phyloP scores from a whole-genome alignment of 768 basidiomycete species.

The Baorangia bicolor region DNA sequence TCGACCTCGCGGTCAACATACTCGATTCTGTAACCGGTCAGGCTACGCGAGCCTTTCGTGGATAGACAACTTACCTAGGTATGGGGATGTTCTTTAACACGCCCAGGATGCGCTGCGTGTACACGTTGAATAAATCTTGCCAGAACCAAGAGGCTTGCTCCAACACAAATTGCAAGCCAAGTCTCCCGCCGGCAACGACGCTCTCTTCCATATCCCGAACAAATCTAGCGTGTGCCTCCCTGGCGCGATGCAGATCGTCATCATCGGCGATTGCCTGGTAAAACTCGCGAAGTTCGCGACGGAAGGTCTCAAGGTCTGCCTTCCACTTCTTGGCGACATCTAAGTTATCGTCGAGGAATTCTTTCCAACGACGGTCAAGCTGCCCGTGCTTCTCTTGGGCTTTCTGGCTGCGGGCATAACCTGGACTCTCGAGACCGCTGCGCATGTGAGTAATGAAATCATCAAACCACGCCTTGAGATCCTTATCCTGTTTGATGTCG shows the following conservation, averaged over 20 bases:
- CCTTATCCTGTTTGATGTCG: slow-evolving; percentile 52
- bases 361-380: slow-evolving; percentile 51
- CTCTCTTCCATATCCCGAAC: slow-evolving; percentile 48
- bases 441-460: slow-evolving; percentile 49
- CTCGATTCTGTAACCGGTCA: slow-evolving; percentile 50
- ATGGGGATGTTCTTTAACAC: slow-evolving; percentile 65
- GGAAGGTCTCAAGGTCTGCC: slow-evolving; percentile 44
- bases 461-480: slow-evolving; percentile 54
- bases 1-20: slow-evolving; percentile 68
- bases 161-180: slow-evolving; percentile 49
- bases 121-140: slow-evolving; percentile 81
- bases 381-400: slow-evolving; percentile 38
- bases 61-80: slow-evolving; percentile 48
- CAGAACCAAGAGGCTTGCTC: slow-evolving; percentile 74
- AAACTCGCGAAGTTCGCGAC: slow-evolving; percentile 44
- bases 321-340: slow-evolving; percentile 51
- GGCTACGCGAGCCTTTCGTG: not conserved
- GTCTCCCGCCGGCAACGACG: slow-evolving; percentile 36
- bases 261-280: slow-evolving; percentile 48
- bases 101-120: slow-evolving; percentile 56
- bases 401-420: slow-evolving; percentile 54
- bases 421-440: slow-evolving; percentile 46
- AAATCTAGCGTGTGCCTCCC: slow-evolving; percentile 48
- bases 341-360: slow-evolving; percentile 44
- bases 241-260: slow-evolving; percentile 46